A percentile compares a stretch with the other conserved stretches of the same genome.
These are phyloP conservation scores for Fusarium anthophilum DNA, from an alignment of 2,329 filamentous ascomycete species.

Conservation along the genomic window DNA sequence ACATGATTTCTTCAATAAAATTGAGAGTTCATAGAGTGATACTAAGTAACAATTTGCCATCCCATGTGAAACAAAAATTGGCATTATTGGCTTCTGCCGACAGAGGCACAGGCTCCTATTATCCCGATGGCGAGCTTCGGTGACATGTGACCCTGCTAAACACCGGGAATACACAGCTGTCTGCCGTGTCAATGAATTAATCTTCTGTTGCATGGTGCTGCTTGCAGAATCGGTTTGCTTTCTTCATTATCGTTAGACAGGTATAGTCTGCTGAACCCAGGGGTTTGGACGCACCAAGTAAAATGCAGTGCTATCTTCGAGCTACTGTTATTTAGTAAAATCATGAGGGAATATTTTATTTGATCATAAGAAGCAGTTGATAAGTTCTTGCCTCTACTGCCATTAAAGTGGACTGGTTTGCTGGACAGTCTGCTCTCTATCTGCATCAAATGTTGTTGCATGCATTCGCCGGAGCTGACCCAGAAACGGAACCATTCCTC, in stretches of 20 bases:
- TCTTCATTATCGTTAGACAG: neutral
- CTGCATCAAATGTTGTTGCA: neutral
- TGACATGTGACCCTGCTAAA: neutral
- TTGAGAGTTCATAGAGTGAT: neutral
- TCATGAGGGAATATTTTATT: accelerated
- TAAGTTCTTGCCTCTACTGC: neutral
- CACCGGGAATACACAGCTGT: neutral
- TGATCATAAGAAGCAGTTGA: neutral
- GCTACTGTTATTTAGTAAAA: neutral
- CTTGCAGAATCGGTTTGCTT: neutral
- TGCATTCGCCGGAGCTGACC: accelerated
- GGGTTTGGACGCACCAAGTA: neutral
- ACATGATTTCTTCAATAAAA: neutral
- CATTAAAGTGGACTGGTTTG: neutral
- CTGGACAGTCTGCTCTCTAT: neutral
- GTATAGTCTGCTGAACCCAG: neutral
- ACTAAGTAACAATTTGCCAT: neutral
- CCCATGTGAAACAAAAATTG: neutral
- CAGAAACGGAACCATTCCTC: no score
- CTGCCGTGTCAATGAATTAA: no score
- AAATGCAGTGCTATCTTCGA: accelerated
- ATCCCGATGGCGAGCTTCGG: neutral
- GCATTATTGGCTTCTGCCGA: neutral
- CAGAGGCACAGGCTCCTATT: no score
- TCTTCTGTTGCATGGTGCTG: neutral